Evolutionary conservation across 352 stramenopile species (phyloP).

Genomic region (Stephanocyclus meneghinianus): DNA sequence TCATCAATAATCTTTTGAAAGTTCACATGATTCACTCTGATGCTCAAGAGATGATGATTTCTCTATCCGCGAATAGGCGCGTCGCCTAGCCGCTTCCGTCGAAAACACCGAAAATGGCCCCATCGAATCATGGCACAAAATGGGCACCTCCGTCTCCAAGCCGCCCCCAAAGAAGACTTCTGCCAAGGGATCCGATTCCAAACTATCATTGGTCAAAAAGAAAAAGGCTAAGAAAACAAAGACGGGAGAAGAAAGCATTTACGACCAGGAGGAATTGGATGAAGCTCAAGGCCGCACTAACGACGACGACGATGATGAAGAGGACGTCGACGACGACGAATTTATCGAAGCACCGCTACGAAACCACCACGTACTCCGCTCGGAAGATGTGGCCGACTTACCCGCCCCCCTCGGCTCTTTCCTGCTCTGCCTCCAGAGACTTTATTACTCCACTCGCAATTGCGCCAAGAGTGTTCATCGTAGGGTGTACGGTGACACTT

Average conservation of each 20-base stretch:
- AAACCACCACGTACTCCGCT: constrained; percentile 20
- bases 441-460: constrained; percentile 21
- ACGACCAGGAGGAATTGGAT: constrained; percentile 44
- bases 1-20: background rate
- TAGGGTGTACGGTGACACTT: constrained; percentile 74
- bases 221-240: constrained; percentile 27
- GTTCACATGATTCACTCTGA: constrained; percentile 4
- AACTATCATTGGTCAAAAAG: constrained; percentile 31
- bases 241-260: constrained; percentile 38
- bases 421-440: constrained; percentile 23
- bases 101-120: constrained; percentile 30
- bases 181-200: background rate
- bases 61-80: constrained; percentile 26
- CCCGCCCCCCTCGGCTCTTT: constrained; percentile 23
- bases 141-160: constrained; percentile 31
- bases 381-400: constrained; percentile 44
- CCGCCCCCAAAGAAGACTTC: constrained; percentile 5
- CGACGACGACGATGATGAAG: constrained; percentile 25
- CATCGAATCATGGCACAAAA: constrained; percentile 40
- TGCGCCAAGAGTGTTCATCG: constrained; percentile 49
- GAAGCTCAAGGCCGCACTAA: constrained; percentile 18
- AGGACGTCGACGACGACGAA: constrained; percentile 35
- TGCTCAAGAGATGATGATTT: constrained; percentile 17
- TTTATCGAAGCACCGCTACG: constrained; percentile 36
- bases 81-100: constrained; percentile 27